Percentiles rank a stretch among this genome's conserved stretches.
Conservation (phyloP, 495 filamentous ascomycete species). For the Staphylotrichum longicolle region DNA sequence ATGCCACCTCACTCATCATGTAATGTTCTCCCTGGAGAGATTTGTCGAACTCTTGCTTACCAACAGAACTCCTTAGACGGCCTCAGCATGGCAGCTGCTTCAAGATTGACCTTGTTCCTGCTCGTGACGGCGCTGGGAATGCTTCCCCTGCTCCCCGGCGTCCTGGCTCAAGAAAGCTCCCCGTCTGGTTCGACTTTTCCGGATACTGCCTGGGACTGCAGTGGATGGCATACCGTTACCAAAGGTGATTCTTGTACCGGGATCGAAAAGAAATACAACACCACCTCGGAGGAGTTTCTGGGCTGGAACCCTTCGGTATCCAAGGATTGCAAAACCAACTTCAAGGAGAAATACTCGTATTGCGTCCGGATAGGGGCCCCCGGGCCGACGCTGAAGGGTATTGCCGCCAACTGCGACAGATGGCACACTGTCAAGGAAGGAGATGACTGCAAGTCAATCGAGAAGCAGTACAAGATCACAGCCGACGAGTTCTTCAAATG, state of each 20-base stretch:
- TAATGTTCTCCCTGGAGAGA: too few relatives aligned
- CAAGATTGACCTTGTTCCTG: too few relatives aligned
- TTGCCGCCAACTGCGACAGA: slow-evolving; percentile 22
- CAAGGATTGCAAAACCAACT: slow-evolving; percentile 9
- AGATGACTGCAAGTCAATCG: slow-evolving; percentile 13
- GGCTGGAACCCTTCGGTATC: slow-evolving; percentile 18
- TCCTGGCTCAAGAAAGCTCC: not conserved
- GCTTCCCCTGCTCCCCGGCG: too few relatives aligned
- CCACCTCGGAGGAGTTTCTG: slow-evolving; percentile 19
- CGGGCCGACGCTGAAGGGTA: slow-evolving; percentile 20
- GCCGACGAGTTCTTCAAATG: slow-evolving; percentile 20
- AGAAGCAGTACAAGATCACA: slow-evolving; percentile 18
- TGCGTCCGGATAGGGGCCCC: slow-evolving; percentile 3
- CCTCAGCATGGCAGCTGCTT: too few relatives aligned
- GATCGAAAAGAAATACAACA: slow-evolving; percentile 11
- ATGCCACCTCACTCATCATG: too few relatives aligned
- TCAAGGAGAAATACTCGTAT: slow-evolving; percentile 5
- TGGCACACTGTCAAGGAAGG: slow-evolving; percentile 16
- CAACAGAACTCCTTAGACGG: too few relatives aligned
- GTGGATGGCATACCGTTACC: slow-evolving; percentile 2
- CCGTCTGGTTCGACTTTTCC: not conserved
- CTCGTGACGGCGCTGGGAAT: too few relatives aligned
- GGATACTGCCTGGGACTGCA: slow-evolving; percentile 3
- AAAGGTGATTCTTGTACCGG: not conserved
- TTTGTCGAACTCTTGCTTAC: too few relatives aligned